Conservation (phyloP, 768 basidiomycete genomes). For the Podaxis pistillaris region DNA sequence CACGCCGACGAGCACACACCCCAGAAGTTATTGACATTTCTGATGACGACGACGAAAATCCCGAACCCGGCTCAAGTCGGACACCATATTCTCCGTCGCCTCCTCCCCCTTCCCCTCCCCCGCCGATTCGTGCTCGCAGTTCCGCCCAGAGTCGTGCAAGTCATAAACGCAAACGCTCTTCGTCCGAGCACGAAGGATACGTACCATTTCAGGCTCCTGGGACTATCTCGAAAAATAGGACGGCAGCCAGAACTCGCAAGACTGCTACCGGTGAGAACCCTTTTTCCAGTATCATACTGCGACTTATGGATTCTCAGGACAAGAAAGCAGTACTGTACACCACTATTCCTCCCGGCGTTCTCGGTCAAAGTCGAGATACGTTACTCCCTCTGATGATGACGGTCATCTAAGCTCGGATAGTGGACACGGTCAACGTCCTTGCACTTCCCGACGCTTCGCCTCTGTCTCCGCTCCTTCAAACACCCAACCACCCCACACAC, state of each 20-base stretch:
- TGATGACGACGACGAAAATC: not conserved
- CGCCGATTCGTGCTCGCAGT: not conserved
- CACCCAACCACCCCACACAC: slow-evolving; percentile 18
- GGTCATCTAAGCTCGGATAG: not conserved
- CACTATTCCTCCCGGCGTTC: not conserved
- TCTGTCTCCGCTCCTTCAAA: slow-evolving; percentile 24
- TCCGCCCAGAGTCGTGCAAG: not conserved
- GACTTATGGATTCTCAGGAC: not conserved
- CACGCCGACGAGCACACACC: not conserved
- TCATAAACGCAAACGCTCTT: slow-evolving; percentile 10
- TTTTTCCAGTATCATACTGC: not conserved
- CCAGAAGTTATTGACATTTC: slow-evolving; percentile 10
- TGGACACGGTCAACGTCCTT: not conserved
- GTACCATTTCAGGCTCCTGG: not conserved
- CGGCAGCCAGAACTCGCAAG: not conserved
- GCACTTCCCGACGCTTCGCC: slow-evolving; percentile 1
- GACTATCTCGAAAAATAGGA: not conserved
- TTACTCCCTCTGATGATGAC: not conserved
- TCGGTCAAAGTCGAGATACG: not conserved
- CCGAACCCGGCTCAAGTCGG: not conserved
- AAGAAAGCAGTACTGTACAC: not conserved
- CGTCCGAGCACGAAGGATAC: not conserved
- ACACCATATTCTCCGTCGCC: not conserved
- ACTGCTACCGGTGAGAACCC: not conserved
- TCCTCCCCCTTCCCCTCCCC: not conserved